Evolutionary conservation across 2,329 filamentous ascomycete genomes (phyloP), one percentile per base, ranked within the genome.

Genomic region (Trichoderma brevicompactum): DNA sequence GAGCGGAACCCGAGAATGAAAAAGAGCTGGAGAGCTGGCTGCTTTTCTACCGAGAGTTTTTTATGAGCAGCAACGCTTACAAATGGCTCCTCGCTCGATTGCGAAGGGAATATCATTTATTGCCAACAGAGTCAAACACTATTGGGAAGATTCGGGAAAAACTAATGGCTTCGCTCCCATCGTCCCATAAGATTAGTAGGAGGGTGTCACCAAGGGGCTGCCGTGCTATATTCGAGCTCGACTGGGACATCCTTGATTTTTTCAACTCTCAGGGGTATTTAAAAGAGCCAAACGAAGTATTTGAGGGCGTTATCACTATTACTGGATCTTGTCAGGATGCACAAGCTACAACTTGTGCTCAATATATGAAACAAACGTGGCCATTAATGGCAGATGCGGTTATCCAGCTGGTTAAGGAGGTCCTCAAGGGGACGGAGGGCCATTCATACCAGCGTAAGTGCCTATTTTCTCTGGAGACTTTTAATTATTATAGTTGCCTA

Each of bases 401-500:
- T 7, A 32, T 50, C 15, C 19, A 5, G 2, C 23, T 50, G 13
- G 23, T 50, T 7, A 50, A 50, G 13, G 46, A 50, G 5, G 7
- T 34, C 5, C 23, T 50, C 6, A 13, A 7, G 7, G 46, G 13
- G 8, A 10, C 8, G 0, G 6, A 4, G 23, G 13, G 46, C 46
- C 23, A 34, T 13, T 13, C 2, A 28, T 8, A 7, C 3, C 12
- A 4, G 6, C 8, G 23, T 34, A 50, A n/a, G 46, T 32, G 2
- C 7, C 23, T 2, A n/a, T 0, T 50, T n/a, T n/a, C n/a, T 28
- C 17, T 2, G 7, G n/a, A 17, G 6, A 9, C 2, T 1, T 2
- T n/a, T n/a, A 40, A 5, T 28, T 50, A 15, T 8, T 28, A 6
- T 50, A 8, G 1, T 15, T n/a, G 12, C 7, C 12, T 49, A 49